Evolutionary conservation across 768 basidiomycete genomes (phyloP).

Genomic region (Nidularia sp.): DNA sequence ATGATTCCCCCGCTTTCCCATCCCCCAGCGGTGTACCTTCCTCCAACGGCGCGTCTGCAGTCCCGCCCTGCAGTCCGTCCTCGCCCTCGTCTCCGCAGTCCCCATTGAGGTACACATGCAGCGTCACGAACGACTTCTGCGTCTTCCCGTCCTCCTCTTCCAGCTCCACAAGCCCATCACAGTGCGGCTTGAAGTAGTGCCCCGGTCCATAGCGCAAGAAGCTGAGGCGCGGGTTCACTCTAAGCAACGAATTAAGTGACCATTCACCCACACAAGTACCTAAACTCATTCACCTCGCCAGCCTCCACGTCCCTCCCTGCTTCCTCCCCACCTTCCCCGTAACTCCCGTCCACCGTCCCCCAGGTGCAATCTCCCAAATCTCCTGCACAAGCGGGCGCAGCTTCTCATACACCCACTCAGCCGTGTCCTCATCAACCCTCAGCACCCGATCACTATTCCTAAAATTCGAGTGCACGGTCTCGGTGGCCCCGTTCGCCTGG

Average conservation of each 20-base stretch:
- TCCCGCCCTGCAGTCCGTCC: no score
- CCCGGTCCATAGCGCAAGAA: constrained; percentile 40
- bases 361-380: constrained; percentile 21
- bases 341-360: constrained; percentile 24
- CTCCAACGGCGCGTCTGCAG: no score
- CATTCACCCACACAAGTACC: background rate
- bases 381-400: constrained; percentile 27
- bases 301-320: constrained; percentile 26
- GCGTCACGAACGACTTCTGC: constrained; percentile 35
- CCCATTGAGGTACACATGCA: constrained; percentile 38
- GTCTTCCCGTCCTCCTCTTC: constrained; percentile 8
- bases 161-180: constrained; percentile 29
- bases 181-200: constrained; percentile 35
- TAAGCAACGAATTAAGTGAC: constrained; percentile 5
- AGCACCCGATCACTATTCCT: constrained; percentile 92
- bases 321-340: constrained; percentile 21
- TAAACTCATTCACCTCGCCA: constrained; percentile 21
- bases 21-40: no score
- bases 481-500: constrained; percentile 95
- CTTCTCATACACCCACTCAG: constrained; percentile 23
- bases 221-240: constrained; percentile 32
- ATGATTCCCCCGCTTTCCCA: no score
- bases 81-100: constrained; percentile 11
- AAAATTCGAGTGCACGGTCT: constrained; percentile 76
- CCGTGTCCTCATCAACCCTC: constrained; percentile 42